A percentile compares a stretch with the other conserved stretches of the same genome.
Conservation (phyloP, 345 rosid species). For the Pistacia atlantica region DNA sequence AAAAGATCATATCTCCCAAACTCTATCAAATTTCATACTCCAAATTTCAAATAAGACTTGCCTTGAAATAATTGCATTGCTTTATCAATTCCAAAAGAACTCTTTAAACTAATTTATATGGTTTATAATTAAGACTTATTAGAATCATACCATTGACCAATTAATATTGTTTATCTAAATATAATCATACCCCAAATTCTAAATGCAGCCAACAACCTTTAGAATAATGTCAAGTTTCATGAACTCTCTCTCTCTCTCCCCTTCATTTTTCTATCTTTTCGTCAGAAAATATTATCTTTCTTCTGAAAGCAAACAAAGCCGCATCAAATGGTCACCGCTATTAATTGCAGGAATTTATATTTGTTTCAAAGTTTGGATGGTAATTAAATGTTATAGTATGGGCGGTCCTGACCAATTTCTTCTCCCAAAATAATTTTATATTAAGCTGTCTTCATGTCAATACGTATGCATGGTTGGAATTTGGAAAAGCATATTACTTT, state of each 20-base stretch:
- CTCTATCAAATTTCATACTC: too few species aligned
- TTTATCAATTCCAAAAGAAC: too few species aligned
- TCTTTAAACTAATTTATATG: too few species aligned
- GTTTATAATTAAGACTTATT: too few species aligned
- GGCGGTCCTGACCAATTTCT: conserved; percentile 12
- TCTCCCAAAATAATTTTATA: not conserved
- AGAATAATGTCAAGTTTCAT: not conserved
- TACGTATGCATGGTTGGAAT: conserved; percentile 35
- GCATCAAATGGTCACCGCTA: not conserved
- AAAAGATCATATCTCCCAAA: too few species aligned
- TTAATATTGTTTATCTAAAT: not conserved
- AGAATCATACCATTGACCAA: not conserved
- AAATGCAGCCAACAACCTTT: not conserved
- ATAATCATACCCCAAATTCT: not conserved
- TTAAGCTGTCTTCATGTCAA: conserved; percentile 24
- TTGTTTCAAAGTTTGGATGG: not conserved
- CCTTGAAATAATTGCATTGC: too few species aligned
- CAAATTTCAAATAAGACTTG: too few species aligned
- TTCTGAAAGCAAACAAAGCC: not conserved
- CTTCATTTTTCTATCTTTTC: too few species aligned
- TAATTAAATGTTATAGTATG: not conserved
- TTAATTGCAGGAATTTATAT: not conserved
- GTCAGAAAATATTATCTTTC: not conserved
- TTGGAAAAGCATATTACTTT: not conserved
- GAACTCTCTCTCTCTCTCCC: not conserved